phyloP scores from a whole-genome alignment of 2,329 filamentous ascomycete species.

The Aspergillus hortae region DNA sequence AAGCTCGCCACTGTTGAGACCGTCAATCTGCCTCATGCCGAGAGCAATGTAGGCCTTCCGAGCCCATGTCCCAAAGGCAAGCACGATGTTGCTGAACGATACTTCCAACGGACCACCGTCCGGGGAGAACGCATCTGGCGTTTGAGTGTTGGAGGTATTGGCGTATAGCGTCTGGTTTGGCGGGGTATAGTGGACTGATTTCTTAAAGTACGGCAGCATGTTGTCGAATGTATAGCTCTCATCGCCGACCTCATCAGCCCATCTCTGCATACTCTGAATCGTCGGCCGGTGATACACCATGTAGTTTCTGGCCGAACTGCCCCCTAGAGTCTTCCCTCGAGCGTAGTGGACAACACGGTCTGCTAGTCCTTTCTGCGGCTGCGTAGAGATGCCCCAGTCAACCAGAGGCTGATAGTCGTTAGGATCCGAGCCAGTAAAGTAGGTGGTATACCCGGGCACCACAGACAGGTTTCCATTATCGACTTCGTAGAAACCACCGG shows the following conservation, averaged over 20 bases:
- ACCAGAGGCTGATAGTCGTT: conserved; percentile 18
- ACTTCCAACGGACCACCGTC: conserved; percentile 30
- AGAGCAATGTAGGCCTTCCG: conserved; percentile 21
- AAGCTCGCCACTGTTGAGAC: conserved; percentile 26
- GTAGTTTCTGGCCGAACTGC: conserved; percentile 21
- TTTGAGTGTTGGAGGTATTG: conserved; percentile 24
- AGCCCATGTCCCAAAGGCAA: conserved; percentile 26
- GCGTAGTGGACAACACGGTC: conserved; percentile 20
- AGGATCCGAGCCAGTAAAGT: conserved; percentile 21
- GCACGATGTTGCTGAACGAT: conserved; percentile 26
- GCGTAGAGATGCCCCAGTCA: conserved; percentile 25
- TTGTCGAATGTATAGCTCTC: conserved; percentile 26
- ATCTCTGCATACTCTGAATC: conserved; percentile 26
- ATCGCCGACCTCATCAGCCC: conserved; percentile 37
- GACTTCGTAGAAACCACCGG: conserved; percentile 32
- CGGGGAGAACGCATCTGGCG: conserved; percentile 15
- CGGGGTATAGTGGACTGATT: conserved; percentile 23
- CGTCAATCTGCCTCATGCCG: conserved; percentile 24
- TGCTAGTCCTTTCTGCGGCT: conserved; percentile 14
- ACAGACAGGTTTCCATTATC: conserved; percentile 27
- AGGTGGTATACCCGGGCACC: conserved; percentile 22
- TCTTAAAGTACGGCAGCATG: conserved; percentile 26
- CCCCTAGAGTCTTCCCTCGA: conserved; percentile 25
- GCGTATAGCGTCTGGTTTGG: conserved; percentile 17
- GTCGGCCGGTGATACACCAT: conserved; percentile 29